Conservation (phyloP, 2,329 filamentous ascomycete species). For the Exserohilum rostratum region DNA sequence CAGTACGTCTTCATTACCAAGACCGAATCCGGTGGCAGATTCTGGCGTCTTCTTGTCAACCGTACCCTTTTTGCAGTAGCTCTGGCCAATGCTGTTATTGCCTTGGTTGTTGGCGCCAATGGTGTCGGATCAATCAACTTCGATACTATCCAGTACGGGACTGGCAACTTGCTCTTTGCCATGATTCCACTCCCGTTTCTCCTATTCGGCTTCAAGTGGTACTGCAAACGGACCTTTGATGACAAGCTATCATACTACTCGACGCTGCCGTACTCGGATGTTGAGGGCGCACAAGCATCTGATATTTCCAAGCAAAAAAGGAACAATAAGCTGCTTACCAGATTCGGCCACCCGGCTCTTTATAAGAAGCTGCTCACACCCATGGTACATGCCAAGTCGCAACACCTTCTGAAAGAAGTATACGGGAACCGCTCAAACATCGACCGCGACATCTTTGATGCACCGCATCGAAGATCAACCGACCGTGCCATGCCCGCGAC, state of each 20-base stretch:
- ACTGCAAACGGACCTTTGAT: conserved; percentile 78
- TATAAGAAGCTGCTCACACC: conserved; percentile 69
- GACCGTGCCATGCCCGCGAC: conserved; percentile 53
- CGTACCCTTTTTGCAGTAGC: conserved; percentile 83
- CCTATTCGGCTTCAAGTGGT: conserved; percentile 82
- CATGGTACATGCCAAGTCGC: conserved; percentile 91
- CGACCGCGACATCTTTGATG: conserved; percentile 43
- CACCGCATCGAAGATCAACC: conserved; percentile 31
- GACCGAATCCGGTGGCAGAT: conserved; percentile 90
- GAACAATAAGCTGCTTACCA: conserved; percentile 69
- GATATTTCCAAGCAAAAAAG: conserved; percentile 38
- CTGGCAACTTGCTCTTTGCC: conserved; percentile 65
- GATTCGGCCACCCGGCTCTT: conserved; percentile 88
- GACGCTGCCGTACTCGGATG: conserved; percentile 58
- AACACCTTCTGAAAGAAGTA: conserved; percentile 80
- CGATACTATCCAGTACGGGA: conserved; percentile 16
- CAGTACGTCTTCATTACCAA: conserved; percentile 90
- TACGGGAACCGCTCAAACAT: conserved; percentile 79
- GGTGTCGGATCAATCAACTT: conserved; percentile 57
- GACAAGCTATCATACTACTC: conserved; percentile 79
- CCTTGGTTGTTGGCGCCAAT: conserved; percentile 74
- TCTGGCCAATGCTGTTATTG: conserved; percentile 77
- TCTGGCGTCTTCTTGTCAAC: conserved; percentile 91
- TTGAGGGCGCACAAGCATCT: conserved; percentile 56
- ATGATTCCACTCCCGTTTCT: conserved; percentile 78